Conservation (phyloP, 2,329 filamentous ascomycete genomes). For the Ilyonectria sp. region DNA sequence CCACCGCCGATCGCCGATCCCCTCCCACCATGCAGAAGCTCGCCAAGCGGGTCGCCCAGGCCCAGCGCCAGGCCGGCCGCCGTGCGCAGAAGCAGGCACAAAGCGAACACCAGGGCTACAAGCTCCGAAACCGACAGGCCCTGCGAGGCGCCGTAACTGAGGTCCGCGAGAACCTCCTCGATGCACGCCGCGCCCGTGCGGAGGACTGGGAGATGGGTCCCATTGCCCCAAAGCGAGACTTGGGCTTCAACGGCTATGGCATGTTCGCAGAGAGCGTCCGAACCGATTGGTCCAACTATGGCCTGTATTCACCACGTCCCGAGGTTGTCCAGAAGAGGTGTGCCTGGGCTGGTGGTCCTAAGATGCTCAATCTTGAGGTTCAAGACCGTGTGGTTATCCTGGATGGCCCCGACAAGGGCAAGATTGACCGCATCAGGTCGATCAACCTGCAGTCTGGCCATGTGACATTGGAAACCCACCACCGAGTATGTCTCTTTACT, state of each 20-base stretch:
- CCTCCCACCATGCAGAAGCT: slow-evolving; percentile 76
- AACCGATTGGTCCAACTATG: slow-evolving; percentile 54
- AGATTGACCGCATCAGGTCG: slow-evolving; percentile 80
- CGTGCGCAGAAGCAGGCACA: slow-evolving; percentile 59
- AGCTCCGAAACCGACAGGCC: slow-evolving; percentile 51
- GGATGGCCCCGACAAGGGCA: slow-evolving; percentile 84
- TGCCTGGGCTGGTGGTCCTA: slow-evolving; percentile 69
- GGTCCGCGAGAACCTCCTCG: slow-evolving; percentile 54
- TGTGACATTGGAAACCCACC: slow-evolving; percentile 73
- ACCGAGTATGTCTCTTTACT: slow-evolving; percentile 69
- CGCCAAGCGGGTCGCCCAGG: slow-evolving; percentile 75
- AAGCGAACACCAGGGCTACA: slow-evolving; percentile 48
- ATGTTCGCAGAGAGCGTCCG: slow-evolving; percentile 60
- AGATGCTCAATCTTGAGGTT: slow-evolving; percentile 73
- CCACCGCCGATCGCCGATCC: slow-evolving; percentile 29
- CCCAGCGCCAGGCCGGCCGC: slow-evolving; percentile 74
- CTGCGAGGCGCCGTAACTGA: slow-evolving; percentile 51
- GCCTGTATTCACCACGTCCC: slow-evolving; percentile 47
- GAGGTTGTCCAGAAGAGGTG: slow-evolving; percentile 60
- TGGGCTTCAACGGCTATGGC: slow-evolving; percentile 75
- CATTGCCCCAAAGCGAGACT: slow-evolving; percentile 82
- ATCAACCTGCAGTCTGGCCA: slow-evolving; percentile 70
- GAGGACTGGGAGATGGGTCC: slow-evolving; percentile 87
- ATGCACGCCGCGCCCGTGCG: slow-evolving; percentile 67
- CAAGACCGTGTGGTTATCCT: slow-evolving; percentile 88